phyloP scores from a whole-genome alignment of 2,329 filamentous ascomycete species.

The Clarireedia monteithiana region DNA sequence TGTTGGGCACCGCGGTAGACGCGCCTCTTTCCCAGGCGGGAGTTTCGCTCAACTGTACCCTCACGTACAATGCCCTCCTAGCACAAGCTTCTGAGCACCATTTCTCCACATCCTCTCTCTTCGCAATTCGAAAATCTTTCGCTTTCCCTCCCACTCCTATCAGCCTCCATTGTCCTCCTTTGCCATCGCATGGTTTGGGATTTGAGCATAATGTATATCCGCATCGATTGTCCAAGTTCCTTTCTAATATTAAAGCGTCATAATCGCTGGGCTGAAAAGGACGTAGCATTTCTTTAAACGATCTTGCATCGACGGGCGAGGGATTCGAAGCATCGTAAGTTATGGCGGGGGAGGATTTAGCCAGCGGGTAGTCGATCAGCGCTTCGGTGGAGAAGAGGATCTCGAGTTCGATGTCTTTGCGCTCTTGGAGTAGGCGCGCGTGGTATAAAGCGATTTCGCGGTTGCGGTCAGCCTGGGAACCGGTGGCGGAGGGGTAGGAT shows the following conservation, averaged over 20 bases:
- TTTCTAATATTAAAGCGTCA: constrained; percentile 80
- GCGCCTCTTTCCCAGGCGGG: constrained; percentile 72
- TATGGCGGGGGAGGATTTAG: constrained; percentile 36
- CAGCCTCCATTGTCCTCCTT: constrained; percentile 61
- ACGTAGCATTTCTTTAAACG: constrained; percentile 59
- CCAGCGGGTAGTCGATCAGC: constrained; percentile 33
- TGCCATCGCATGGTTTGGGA: constrained; percentile 48
- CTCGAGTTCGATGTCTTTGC: constrained; percentile 66
- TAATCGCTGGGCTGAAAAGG: constrained; percentile 84
- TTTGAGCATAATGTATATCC: constrained; percentile 75
- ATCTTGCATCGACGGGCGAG: constrained; percentile 49
- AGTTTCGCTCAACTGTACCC: constrained; percentile 78
- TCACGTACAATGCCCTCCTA: constrained; percentile 72
- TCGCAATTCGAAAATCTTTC: constrained; percentile 59
- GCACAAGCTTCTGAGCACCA: constrained; percentile 84
- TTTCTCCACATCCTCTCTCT: constrained; percentile 64
- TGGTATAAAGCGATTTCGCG: constrained; percentile 69
- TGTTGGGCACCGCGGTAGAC: constrained; percentile 27
- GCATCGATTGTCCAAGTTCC: constrained; percentile 74
- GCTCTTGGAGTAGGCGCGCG: constrained; percentile 72
- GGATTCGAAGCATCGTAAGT: constrained; percentile 41
- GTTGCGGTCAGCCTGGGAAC: constrained; percentile 37
- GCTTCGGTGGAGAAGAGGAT: constrained; percentile 67
- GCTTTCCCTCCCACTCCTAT: constrained; percentile 41
- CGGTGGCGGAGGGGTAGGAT: constrained; percentile 34